phyloP scores from a whole-genome alignment of 2,329 filamentous ascomycete species.

The Fusarium sulawesiense region DNA sequence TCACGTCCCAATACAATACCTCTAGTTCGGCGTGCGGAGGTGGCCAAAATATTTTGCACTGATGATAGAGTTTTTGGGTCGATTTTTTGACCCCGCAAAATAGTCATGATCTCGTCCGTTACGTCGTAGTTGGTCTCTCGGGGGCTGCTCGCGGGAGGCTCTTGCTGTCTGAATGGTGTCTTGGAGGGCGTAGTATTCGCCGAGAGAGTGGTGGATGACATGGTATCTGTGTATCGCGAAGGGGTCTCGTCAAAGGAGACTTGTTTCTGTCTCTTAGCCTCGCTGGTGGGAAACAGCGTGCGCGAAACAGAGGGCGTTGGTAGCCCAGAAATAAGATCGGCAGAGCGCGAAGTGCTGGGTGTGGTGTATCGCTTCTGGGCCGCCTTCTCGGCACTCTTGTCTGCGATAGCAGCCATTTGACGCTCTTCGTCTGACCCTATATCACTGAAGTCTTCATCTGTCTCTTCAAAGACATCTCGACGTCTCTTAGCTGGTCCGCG shows the following conservation, averaged over 20 bases:
- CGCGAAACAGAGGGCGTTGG: slow-evolving; percentile 53
- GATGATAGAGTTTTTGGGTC: slow-evolving; percentile 50
- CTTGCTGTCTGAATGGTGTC: slow-evolving; percentile 1
- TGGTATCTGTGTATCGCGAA: neutral
- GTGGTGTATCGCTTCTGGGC: slow-evolving; percentile 41
- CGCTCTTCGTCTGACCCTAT: slow-evolving; percentile 55
- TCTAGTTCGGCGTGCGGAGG: slow-evolving; percentile 67
- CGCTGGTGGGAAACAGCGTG: slow-evolving; percentile 50
- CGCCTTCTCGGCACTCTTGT: slow-evolving; percentile 50
- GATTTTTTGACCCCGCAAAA: slow-evolving; percentile 60
- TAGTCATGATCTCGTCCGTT: slow-evolving; percentile 60
- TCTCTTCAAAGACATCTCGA: slow-evolving; percentile 44
- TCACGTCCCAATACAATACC: slow-evolving; percentile 75
- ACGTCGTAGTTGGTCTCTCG: slow-evolving; percentile 49
- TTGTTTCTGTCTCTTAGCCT: slow-evolving; percentile 49
- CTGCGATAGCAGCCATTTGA: slow-evolving; percentile 52
- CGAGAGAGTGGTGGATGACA: slow-evolving; percentile 25
- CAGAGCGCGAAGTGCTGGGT: slow-evolving; percentile 40
- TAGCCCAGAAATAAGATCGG: slow-evolving; percentile 43
- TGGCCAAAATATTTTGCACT: slow-evolving; percentile 61
- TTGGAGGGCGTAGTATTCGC: slow-evolving; percentile 31
- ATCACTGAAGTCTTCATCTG: slow-evolving; percentile 50
- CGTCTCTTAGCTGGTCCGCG: slow-evolving; percentile 47
- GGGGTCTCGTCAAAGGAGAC: slow-evolving; percentile 48
- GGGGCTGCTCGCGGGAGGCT: slow-evolving; percentile 29